These are phyloP conservation scores for Nematodospora valgi DNA, from an alignment of 805 yeast species.

Conservation along the genomic window DNA sequence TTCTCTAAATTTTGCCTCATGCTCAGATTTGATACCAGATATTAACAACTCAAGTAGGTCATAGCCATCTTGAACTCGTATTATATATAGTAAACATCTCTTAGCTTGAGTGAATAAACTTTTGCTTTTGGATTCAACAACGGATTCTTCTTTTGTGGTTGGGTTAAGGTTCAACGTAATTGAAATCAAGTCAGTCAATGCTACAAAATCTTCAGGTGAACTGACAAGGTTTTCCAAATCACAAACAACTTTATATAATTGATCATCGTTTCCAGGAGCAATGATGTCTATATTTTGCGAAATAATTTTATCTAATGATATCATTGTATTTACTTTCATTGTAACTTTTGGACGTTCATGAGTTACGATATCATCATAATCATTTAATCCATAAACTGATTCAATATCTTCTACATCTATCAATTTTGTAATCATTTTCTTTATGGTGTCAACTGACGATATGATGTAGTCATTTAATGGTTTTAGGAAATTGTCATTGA, in stretches of 20 bases:
- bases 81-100: slow-evolving; percentile 74
- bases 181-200: slow-evolving; percentile 49
- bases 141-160: slow-evolving; percentile 41
- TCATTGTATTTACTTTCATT: slow-evolving; percentile 45
- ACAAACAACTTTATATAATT: slow-evolving; percentile 43
- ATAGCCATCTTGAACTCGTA: slow-evolving; percentile 73
- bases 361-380: slow-evolving; percentile 63
- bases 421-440: slow-evolving; percentile 42
- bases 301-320: slow-evolving; percentile 43
- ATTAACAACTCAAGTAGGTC: slow-evolving; percentile 67
- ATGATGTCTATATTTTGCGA: slow-evolving; percentile 38
- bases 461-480: slow-evolving; percentile 74
- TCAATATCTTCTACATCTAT: slow-evolving; percentile 59
- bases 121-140: slow-evolving; percentile 54
- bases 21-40: slow-evolving; percentile 61
- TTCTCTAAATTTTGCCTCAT: slow-evolving; percentile 62
- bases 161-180: slow-evolving; percentile 59
- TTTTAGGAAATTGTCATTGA: slow-evolving; percentile 68
- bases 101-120: slow-evolving; percentile 73
- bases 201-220: slow-evolving; percentile 39
- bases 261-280: slow-evolving; percentile 54
- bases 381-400: slow-evolving; percentile 53
- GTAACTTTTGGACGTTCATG: slow-evolving; percentile 45
- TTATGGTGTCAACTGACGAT: slow-evolving; percentile 45
- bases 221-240: slow-evolving; percentile 37